Percentiles rank a stretch among this genome's conserved stretches.
Conservation (phyloP, 2,329 filamentous ascomycete species). For the Alternaria metachromatica region DNA sequence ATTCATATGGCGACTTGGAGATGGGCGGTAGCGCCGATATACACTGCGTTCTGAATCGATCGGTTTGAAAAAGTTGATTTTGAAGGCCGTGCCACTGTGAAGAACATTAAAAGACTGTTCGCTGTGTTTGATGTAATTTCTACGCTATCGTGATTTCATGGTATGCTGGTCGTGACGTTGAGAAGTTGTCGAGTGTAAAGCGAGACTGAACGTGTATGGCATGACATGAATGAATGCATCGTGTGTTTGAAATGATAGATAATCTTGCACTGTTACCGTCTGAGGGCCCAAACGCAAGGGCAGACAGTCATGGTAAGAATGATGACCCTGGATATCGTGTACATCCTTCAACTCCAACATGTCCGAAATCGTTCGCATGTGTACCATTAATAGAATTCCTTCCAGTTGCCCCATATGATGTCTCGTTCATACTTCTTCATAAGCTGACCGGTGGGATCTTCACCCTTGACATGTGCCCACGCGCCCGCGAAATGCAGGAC, state of each 20-base stretch:
- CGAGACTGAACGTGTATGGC: not conserved
- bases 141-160: not conserved
- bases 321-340: not conserved
- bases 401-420: conserved; percentile 45
- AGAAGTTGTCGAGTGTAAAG: not conserved
- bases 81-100: not conserved
- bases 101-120: not conserved
- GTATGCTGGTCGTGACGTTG: not conserved
- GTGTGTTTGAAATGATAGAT: not conserved
- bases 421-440: conserved; percentile 48
- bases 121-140: not conserved
- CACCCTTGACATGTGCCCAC: conserved; percentile 49
- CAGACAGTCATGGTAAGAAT: not conserved
- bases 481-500: conserved; percentile 53
- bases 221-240: not conserved
- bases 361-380: not conserved
- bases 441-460: conserved; percentile 48
- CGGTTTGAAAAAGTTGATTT: too few relatives aligned
- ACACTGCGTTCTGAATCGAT: not conserved
- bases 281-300: not conserved
- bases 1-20: not conserved
- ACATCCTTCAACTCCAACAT: not conserved
- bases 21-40: not conserved
- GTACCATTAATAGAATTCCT: conserved; percentile 30
- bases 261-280: not conserved